Evolutionary conservation across 495 filamentous ascomycete species (phyloP).

Genomic region (Extremus antarcticus): DNA sequence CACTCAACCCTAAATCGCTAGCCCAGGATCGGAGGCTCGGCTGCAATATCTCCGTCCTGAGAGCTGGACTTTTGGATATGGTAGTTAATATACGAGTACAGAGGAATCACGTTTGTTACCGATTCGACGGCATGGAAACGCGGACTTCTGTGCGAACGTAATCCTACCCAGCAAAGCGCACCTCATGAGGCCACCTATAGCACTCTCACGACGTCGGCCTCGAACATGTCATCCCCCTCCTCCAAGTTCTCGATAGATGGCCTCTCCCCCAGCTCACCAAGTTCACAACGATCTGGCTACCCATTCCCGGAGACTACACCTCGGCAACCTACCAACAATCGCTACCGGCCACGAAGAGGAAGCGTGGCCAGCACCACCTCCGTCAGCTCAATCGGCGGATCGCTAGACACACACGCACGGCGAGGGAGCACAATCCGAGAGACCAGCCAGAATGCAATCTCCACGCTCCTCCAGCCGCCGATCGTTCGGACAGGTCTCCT

Average conservation of each 20-base stretch:
- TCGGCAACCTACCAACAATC: constrained; percentile 28
- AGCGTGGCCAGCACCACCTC: constrained; percentile 68
- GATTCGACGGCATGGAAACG: no score
- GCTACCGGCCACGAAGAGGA: constrained; percentile 50
- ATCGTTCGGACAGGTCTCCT: constrained; percentile 79
- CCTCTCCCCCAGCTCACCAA: constrained; percentile 11
- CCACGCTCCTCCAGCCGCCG: constrained; percentile 80
- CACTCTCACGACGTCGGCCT: neutral
- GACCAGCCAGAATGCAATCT: constrained; percentile 55
- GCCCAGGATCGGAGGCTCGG: no score
- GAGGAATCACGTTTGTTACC: no score
- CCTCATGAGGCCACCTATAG: neutral
- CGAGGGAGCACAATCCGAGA: constrained; percentile 57
- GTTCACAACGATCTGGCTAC: constrained; percentile 21
- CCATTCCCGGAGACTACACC: constrained; percentile 29
- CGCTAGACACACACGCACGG: constrained; percentile 51
- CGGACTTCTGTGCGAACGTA: no score
- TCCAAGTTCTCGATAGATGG: constrained; percentile 9
- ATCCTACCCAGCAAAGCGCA: no score
- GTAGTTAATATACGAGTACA: no score
- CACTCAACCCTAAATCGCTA: no score
- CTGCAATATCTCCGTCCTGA: no score
- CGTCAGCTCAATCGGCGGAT: constrained; percentile 52
- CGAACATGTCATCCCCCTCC: constrained; percentile 14
- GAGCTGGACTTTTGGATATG: no score